phyloP scores from a whole-genome alignment of 495 filamentous ascomycete species.

The Aspergillus panamensis region DNA sequence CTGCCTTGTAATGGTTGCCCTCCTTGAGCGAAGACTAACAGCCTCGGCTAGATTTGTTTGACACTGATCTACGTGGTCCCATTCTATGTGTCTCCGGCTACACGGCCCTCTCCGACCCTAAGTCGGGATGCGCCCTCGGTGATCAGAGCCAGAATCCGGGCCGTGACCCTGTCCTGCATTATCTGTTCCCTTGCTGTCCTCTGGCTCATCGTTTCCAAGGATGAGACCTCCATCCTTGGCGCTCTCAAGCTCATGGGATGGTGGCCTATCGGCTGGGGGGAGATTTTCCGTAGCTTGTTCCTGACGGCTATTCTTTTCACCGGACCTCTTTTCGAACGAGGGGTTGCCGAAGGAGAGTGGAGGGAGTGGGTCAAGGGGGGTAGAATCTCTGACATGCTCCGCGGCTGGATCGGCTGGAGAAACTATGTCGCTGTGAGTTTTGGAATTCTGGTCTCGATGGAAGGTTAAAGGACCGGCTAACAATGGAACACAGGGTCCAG shows the following conservation, averaged over 20 bases:
- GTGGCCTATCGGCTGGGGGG: slow-evolving; percentile 65
- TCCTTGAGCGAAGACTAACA: slow-evolving; percentile 6
- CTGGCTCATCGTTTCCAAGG: slow-evolving; percentile 52
- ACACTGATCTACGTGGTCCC: slow-evolving; percentile 85
- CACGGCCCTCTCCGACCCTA: slow-evolving; percentile 75
- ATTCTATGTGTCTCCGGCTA: slow-evolving; percentile 77
- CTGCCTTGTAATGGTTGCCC: too few relatives aligned
- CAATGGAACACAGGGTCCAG: slow-evolving; percentile 58
- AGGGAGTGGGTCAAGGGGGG: slow-evolving; percentile 53
- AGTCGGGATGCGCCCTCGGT: slow-evolving; percentile 86
- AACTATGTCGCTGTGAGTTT: slow-evolving; percentile 59
- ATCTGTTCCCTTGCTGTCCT: slow-evolving; percentile 57
- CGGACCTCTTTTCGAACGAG: slow-evolving; percentile 76
- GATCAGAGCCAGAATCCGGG: slow-evolving; percentile 79
- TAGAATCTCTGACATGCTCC: slow-evolving; percentile 45
- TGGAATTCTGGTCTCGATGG: background rate
- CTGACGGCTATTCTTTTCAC: slow-evolving; percentile 78
- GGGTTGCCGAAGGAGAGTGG: slow-evolving; percentile 70
- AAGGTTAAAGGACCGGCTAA: slow-evolving; percentile 5
- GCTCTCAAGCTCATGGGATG: slow-evolving; percentile 66
- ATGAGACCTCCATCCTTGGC: slow-evolving; percentile 42
- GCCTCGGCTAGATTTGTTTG: slow-evolving; percentile 56
- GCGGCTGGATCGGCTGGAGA: slow-evolving; percentile 61
- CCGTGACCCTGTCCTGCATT: slow-evolving; percentile 68
- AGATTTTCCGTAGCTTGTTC: slow-evolving; percentile 53